Evolutionary conservation across 139 green algal genomes (phyloP).

Genomic region (Yamagishiella unicocca): DNA sequence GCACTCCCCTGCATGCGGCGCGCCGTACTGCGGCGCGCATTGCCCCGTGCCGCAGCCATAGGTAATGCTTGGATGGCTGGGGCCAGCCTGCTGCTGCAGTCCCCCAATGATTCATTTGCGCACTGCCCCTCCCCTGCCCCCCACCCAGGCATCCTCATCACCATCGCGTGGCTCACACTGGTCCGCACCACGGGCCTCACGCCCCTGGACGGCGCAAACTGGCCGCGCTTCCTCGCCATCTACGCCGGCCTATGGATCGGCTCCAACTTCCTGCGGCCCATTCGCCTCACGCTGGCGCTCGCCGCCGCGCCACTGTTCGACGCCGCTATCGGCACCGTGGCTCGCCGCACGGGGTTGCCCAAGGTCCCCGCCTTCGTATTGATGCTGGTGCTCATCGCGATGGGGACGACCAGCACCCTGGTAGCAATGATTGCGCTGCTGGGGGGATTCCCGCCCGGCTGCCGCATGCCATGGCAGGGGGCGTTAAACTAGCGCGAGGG

Average conservation of each 20-base stretch:
- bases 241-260: slow-evolving; percentile 61
- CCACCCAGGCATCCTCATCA: slow-evolving; percentile 53
- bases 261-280: slow-evolving; percentile 58
- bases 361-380: slow-evolving; percentile 60
- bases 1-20: background rate
- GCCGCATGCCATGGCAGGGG: slow-evolving; percentile 43
- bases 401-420: slow-evolving; percentile 49
- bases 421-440: slow-evolving; percentile 14
- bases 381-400: slow-evolving; percentile 59
- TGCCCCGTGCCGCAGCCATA: background rate
- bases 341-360: slow-evolving; percentile 5
- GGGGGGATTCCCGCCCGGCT: slow-evolving; percentile 60
- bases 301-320: slow-evolving; percentile 63
- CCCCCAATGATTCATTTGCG: background rate
- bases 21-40: too few species aligned
- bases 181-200: slow-evolving; percentile 58
- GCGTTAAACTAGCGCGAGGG: background rate
- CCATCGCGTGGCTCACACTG: slow-evolving; percentile 62
- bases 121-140: background rate
- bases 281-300: slow-evolving; percentile 60
- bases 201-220: slow-evolving; percentile 56
- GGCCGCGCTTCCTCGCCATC: slow-evolving; percentile 55
- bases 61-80: background rate
- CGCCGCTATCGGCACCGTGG: slow-evolving; percentile 12
- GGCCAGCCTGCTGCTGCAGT: background rate